Conservation (phyloP, 805 yeast genomes). For the Wickerhamomyces hampshirensis region DNA sequence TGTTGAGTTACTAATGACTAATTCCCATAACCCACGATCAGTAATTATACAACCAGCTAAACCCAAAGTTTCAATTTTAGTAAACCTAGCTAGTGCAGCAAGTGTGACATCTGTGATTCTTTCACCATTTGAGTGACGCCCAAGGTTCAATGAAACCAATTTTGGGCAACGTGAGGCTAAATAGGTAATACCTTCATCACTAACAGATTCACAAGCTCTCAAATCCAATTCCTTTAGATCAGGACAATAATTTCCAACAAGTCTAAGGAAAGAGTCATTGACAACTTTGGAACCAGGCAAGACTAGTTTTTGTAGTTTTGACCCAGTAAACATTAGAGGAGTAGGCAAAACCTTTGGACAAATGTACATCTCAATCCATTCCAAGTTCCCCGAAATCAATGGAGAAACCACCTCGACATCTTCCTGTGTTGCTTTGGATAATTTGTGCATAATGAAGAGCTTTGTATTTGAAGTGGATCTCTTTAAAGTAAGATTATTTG, state of each 20-base stretch:
- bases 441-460: slow-evolving; percentile 63
- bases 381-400: slow-evolving; percentile 43
- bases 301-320: slow-evolving; percentile 36
- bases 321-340: slow-evolving; percentile 37
- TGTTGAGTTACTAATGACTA: slow-evolving; percentile 50
- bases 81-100: slow-evolving; percentile 44
- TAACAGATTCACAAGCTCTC: slow-evolving; percentile 75
- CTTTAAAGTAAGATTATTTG: slow-evolving; percentile 8
- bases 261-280: slow-evolving; percentile 52
- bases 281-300: slow-evolving; percentile 69
- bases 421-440: slow-evolving; percentile 47
- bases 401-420: slow-evolving; percentile 46
- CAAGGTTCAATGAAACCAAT: slow-evolving; percentile 64
- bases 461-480: slow-evolving; percentile 28
- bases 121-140: slow-evolving; percentile 67
- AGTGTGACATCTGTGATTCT: slow-evolving; percentile 68
- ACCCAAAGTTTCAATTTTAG: slow-evolving; percentile 62
- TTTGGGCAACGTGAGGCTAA: slow-evolving; percentile 56
- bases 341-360: slow-evolving; percentile 71
- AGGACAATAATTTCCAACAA: slow-evolving; percentile 52
- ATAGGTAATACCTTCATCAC: slow-evolving; percentile 72
- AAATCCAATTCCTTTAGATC: slow-evolving; percentile 63
- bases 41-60: slow-evolving; percentile 83
- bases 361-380: slow-evolving; percentile 76
- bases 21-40: slow-evolving; percentile 76